Evolutionary conservation across 1,284 basidiomycete species (phyloP).

Genomic region (Trichosporon asahii): DNA sequence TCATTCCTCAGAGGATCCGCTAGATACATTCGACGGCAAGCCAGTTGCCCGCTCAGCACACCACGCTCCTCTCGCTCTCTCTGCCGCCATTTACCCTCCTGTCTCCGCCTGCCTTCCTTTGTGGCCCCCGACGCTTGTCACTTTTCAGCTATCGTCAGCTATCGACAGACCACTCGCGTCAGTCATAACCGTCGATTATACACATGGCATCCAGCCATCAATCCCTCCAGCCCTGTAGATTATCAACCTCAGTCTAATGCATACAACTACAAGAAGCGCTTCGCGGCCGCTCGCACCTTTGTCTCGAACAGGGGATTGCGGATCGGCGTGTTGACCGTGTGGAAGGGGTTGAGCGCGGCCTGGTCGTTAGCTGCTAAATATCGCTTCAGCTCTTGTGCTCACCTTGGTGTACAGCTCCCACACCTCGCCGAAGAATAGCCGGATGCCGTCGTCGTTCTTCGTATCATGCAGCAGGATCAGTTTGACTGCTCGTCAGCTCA

Average conservation of each 20-base stretch:
- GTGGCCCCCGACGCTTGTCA: no score
- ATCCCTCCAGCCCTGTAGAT: no score
- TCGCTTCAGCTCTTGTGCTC: constrained; percentile 29
- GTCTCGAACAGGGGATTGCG: constrained; percentile 74
- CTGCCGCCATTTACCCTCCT: no score
- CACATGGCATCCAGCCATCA: no score
- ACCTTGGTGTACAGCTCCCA: constrained; percentile 97
- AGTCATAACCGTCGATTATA: no score
- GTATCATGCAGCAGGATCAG: constrained; percentile 85
- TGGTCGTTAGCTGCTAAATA: constrained; percentile 44
- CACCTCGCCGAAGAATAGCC: constrained; percentile 80
- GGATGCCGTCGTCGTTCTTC: constrained; percentile 94
- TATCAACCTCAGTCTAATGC: neutral
- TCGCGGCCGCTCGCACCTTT: constrained; percentile 78
- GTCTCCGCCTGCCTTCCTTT: no score
- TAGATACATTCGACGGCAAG: no score
- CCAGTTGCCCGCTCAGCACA: no score
- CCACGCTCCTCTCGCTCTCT: no score
- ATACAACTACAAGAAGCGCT: constrained; percentile 65
- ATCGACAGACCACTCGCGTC: no score
- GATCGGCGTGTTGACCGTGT: constrained; percentile 79
- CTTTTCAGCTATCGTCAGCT: no score
- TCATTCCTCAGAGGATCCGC: no score
- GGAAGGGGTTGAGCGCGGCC: constrained; percentile 87
- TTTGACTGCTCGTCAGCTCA: constrained; percentile 55